Conservation (phyloP, 805 yeast genomes). For the Tetrapisispora fleetii region DNA sequence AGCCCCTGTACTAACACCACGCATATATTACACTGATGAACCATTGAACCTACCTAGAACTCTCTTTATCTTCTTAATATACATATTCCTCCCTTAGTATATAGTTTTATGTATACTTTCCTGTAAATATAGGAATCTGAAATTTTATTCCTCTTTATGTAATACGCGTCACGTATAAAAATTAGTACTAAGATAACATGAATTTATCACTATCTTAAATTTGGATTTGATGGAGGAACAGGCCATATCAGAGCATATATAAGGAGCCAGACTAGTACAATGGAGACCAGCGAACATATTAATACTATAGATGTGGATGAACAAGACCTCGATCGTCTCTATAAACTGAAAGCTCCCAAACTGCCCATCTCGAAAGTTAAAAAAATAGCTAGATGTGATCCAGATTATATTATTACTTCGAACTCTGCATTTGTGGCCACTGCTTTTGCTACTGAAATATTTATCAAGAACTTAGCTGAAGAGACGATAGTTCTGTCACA, state of each 20-base stretch:
- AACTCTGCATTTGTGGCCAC: slow-evolving; percentile 19
- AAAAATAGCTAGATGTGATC: slow-evolving; percentile 21
- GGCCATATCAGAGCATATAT: no score
- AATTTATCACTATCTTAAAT: no score
- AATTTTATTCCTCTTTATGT: not conserved
- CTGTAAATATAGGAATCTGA: not conserved
- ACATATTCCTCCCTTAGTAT: not conserved
- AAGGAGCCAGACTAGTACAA: no score
- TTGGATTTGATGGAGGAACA: no score
- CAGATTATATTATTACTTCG: slow-evolving; percentile 17
- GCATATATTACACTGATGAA: no score
- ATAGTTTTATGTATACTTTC: not conserved
- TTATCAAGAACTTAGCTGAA: slow-evolving; percentile 15
- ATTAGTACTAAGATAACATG: no score
- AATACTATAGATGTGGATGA: slow-evolving; percentile 1
- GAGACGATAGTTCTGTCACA: slow-evolving; percentile 18
- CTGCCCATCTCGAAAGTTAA: slow-evolving; percentile 22
- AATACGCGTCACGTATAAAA: not conserved
- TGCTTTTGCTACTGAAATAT: slow-evolving; percentile 21
- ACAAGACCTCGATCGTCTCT: not conserved
- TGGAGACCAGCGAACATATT: not conserved
- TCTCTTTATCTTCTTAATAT: no score
- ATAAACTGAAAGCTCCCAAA: slow-evolving; percentile 3
- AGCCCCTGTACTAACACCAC: no score
- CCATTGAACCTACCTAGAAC: no score